phyloP scores from a whole-genome alignment of 2,329 filamentous ascomycete species.

The Pseudogymnoascus sp. region DNA sequence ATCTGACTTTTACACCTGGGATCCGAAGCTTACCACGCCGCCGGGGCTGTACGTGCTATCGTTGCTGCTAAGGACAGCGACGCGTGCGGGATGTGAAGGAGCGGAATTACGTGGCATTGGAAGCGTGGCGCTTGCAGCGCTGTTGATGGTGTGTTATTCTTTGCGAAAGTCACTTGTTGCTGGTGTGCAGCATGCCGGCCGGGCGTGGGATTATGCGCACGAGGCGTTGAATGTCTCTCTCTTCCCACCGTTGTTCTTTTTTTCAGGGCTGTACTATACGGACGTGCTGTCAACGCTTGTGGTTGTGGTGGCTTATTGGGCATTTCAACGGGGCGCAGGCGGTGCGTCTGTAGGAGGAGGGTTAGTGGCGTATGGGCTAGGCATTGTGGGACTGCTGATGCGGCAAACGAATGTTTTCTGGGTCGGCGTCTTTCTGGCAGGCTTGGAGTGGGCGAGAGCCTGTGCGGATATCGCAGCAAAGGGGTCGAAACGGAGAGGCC shows the following conservation, averaged over 20 bases:
- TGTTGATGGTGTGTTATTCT: background rate
- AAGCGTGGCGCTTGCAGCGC: background rate
- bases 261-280: constrained; percentile 90
- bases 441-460: constrained; percentile 46
- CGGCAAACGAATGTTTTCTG: constrained; percentile 97
- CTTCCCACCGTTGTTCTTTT: constrained; percentile 92
- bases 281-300: constrained; percentile 75
- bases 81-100: background rate
- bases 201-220: constrained; percentile 33
- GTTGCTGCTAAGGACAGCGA: constrained; percentile 5
- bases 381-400: constrained; percentile 63
- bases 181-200: no score
- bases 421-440: constrained; percentile 72
- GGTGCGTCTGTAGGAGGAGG: constrained; percentile 16
- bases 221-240: constrained; percentile 71
- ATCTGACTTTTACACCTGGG: constrained; percentile 70
- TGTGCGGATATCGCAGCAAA: constrained; percentile 32
- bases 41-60: constrained; percentile 62
- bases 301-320: constrained; percentile 62
- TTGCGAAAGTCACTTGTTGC: background rate
- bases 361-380: constrained; percentile 42
- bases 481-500: constrained; percentile 6
- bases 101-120: background rate
- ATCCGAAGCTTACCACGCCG: constrained; percentile 94
- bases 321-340: constrained; percentile 31